A percentile compares a stretch with the other conserved stretches of the same genome.
phyloP scores from a whole-genome alignment of 345 rosid genomes.

The Eucalyptus curtisii region DNA sequence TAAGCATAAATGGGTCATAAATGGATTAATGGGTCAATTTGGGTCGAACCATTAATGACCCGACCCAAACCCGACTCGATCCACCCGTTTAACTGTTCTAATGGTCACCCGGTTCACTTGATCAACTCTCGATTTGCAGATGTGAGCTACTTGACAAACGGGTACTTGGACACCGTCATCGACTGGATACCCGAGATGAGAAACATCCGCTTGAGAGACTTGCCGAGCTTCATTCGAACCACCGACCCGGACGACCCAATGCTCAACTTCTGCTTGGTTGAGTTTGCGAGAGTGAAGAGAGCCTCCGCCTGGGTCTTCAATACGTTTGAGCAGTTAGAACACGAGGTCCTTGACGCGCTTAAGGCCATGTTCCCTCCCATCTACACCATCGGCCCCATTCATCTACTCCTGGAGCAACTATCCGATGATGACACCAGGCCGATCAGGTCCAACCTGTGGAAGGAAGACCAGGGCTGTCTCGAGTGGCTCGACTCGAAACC shows the following conservation, averaged over 20 bases:
- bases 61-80: too few species aligned
- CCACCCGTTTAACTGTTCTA: too few species aligned
- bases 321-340: conserved; percentile 38
- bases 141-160: conserved; percentile 27
- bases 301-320: conserved; percentile 33
- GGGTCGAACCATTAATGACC: too few species aligned
- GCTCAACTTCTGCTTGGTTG: not conserved
- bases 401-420: conserved; percentile 9
- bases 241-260: conserved; percentile 12
- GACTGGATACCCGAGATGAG: conserved; percentile 41
- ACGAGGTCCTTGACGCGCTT: conserved; percentile 9
- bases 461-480: too few species aligned
- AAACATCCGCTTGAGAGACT: conserved; percentile 23
- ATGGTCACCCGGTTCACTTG: too few species aligned
- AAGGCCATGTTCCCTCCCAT: conserved; percentile 26
- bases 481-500: too few species aligned
- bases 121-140: conserved; percentile 3
- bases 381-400: conserved; percentile 26
- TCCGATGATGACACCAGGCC: conserved; percentile 38
- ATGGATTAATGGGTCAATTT: too few species aligned
- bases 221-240: conserved; percentile 25
- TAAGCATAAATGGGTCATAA: too few species aligned
- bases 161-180: conserved; percentile 22
- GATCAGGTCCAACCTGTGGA: too few species aligned
- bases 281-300: conserved; percentile 12